Base-by-base conservation (phyloP, 345 rosid species). In the Geranium brycei region DNA sequence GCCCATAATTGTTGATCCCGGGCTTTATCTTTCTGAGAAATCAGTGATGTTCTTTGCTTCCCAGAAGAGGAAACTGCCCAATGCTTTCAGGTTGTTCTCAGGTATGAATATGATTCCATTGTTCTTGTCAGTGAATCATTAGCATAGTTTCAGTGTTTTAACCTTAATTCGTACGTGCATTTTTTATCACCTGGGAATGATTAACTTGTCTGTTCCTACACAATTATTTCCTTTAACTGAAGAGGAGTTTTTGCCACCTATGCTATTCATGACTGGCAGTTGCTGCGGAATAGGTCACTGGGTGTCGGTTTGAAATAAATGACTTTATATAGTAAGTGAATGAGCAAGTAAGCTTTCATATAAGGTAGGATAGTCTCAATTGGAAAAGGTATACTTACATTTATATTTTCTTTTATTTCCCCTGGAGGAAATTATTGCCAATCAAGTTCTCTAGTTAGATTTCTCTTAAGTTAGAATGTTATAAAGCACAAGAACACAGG, bases 1-100 rank as follows among this genome's bases (percentile, higher is more conserved):
- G 79, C 89, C 91, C 12, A 84, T 88, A 60, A 88, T 91, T 71
- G 95, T 93, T 61, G 99, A 93, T 72, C 95, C 99, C 7, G 99
- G 97, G 62, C 91, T 93, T 68, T 93, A 90, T 79, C 83, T 86
- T 51, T 66, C 64, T 19, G 97, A 88, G 73, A 88, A 81, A 69
- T 72, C 77, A 3, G 78, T 80, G 57, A 84, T 91, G 89, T 88
- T 90, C 72, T 82, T 83, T 72, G 89, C 87, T 60, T 72, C 91
- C 31, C 96, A 93, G 69, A 90, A 82, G 77, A 83, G 97, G 66
- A 81, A 75, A 19, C 65, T 93, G 74, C 99, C 99, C 23, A 83
- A 75, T 72, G 82, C 96, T 23, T 90, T 83, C 78, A 77, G 76
- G 75, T 66, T 93, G 63, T 88, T 93, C 76, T 67, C 96, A 81